Conservation (phyloP, 2,329 filamentous ascomycete species). For the Sporothrix inflata region DNA sequence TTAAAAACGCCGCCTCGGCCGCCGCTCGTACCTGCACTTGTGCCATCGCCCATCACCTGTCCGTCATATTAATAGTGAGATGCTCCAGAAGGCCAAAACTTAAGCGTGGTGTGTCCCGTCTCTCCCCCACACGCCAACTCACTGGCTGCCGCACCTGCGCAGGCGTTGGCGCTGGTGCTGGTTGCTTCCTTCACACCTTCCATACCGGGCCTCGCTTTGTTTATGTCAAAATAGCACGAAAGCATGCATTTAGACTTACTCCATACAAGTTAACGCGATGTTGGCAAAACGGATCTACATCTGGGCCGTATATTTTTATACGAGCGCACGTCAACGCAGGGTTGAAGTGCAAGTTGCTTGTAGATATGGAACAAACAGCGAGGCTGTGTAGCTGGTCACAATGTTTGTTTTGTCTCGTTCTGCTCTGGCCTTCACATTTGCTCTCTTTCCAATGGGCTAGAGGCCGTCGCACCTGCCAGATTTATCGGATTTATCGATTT, state of each 20-base stretch:
- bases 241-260: neutral
- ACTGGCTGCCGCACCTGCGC: neutral
- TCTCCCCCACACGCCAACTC: slow-evolving; percentile 15
- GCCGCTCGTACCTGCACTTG: neutral
- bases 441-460: neutral
- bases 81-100: neutral
- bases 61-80: slow-evolving; percentile 12
- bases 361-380: too few relatives aligned
- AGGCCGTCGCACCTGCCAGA: neutral
- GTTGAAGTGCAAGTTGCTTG: too few relatives aligned
- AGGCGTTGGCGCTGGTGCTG: slow-evolving; percentile 9
- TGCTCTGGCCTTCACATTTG: neutral
- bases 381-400: too few relatives aligned
- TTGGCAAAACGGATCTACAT: neutral
- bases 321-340: too few relatives aligned
- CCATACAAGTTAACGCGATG: neutral
- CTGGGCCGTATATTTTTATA: neutral
- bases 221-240: neutral
- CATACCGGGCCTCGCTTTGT: slow-evolving; percentile 4
- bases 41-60: neutral
- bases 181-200: neutral
- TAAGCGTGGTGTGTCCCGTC: neutral
- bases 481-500: neutral
- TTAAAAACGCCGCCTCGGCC: too few relatives aligned
- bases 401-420: neutral